Evolutionary conservation across 352 stramenopile species (phyloP).

Genomic region (Globisporangium emineosum): DNA sequence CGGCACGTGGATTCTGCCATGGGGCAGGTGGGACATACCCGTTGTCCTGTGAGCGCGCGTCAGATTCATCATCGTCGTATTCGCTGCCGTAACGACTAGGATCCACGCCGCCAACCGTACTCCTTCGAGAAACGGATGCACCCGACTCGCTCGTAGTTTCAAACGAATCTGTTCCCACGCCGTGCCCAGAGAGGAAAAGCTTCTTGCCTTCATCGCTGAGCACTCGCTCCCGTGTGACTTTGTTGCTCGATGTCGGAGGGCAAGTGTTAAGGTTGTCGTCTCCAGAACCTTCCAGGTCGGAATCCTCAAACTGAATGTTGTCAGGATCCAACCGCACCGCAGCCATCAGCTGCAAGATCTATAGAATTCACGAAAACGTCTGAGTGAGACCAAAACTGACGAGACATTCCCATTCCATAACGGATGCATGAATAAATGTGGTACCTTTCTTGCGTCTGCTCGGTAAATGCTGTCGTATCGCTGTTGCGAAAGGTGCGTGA

Average conservation of each 20-base stretch:
- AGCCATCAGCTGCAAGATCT: slow-evolving; percentile 78
- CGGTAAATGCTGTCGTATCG: slow-evolving; percentile 82
- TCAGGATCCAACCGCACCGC: slow-evolving; percentile 76
- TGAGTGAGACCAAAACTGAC: background rate
- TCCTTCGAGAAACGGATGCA: slow-evolving; percentile 16
- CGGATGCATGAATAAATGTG: background rate
- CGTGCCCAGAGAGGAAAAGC: slow-evolving; percentile 65
- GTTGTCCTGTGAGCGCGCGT: slow-evolving; percentile 46
- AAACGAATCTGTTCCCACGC: slow-evolving; percentile 29
- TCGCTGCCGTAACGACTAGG: slow-evolving; percentile 47
- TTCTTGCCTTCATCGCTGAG: slow-evolving; percentile 85
- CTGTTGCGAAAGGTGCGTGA: slow-evolving; percentile 85
- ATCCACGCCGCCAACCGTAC: slow-evolving; percentile 33
- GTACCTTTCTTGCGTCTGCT: slow-evolving; percentile 68
- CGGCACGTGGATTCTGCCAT: slow-evolving; percentile 19
- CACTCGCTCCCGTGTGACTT: slow-evolving; percentile 59
- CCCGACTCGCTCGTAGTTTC: slow-evolving; percentile 30
- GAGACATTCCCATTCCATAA: background rate
- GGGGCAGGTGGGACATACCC: slow-evolving; percentile 41
- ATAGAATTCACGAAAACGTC: background rate
- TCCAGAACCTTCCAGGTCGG: slow-evolving; percentile 36
- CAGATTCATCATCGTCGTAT: slow-evolving; percentile 54
- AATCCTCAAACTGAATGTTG: slow-evolving; percentile 71
- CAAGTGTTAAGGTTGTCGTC: slow-evolving; percentile 54
- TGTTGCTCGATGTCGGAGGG: slow-evolving; percentile 64